Percentiles rank a stretch among this genome's conserved stretches.
Evolutionary conservation across 345 rosid species (phyloP).

Genomic region (Eucalyptus tenuipes): DNA sequence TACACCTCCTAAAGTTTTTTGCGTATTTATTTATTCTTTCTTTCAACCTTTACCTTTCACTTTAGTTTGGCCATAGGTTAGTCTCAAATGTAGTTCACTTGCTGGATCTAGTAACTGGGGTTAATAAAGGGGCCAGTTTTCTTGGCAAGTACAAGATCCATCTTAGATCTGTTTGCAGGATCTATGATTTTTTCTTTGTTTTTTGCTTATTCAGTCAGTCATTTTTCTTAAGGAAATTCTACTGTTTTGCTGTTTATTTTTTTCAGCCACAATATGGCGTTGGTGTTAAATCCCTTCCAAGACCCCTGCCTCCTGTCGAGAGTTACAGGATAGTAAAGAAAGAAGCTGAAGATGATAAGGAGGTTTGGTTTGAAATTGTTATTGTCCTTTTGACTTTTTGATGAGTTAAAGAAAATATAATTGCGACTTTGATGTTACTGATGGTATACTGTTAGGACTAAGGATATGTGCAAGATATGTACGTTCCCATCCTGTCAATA

Average conservation of each 20-base stretch:
- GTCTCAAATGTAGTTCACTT: not conserved
- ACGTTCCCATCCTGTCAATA: not conserved
- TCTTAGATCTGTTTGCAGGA: not conserved
- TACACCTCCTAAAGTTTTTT: not conserved
- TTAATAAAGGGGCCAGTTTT: not conserved
- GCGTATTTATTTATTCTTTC: not conserved
- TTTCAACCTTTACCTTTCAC: not conserved
- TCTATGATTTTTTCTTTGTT: not conserved
- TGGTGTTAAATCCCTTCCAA: conserved; percentile 50
- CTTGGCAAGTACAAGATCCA: not conserved
- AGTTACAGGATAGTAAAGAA: conserved; percentile 10
- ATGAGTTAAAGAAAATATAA: not conserved
- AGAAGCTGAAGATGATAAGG: conserved; percentile 29
- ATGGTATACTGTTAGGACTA: not conserved
- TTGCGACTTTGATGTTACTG: not conserved
- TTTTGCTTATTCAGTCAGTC: not conserved
- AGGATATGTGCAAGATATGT: not conserved
- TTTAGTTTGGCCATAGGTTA: not conserved
- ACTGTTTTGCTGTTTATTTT: not conserved
- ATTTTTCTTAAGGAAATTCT: not conserved
- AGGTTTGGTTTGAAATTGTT: not conserved
- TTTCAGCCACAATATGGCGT: conserved; percentile 47
- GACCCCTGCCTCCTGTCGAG: conserved; percentile 48
- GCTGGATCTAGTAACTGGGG: not conserved
- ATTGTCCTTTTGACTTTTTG: not conserved